Conservation (phyloP, 176 grass and related monocot genomes). For the Musa beccarii region DNA sequence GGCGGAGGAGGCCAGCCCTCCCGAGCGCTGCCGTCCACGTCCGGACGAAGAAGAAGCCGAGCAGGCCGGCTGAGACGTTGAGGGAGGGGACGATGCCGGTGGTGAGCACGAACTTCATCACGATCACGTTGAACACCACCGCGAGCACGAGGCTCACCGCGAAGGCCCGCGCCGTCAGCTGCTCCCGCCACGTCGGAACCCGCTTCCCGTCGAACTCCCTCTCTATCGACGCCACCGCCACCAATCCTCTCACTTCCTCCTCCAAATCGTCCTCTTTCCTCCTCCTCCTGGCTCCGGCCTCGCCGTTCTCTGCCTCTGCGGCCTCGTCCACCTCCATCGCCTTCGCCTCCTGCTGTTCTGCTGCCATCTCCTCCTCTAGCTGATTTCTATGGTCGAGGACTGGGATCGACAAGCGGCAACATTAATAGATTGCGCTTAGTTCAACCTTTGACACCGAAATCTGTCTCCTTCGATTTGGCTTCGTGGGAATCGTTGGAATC, state of each 20-base stretch:
- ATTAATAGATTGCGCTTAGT: too few species aligned
- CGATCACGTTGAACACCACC: slow-evolving; percentile 29
- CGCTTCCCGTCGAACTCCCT: slow-evolving; percentile 26
- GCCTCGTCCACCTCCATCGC: not conserved
- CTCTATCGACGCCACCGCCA: slow-evolving; percentile 13
- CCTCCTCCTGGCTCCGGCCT: not conserved
- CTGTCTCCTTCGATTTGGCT: too few species aligned
- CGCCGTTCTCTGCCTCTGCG: not conserved
- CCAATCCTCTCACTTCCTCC: not conserved
- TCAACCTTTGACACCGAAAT: too few species aligned
- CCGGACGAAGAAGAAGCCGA: slow-evolving; percentile 24
- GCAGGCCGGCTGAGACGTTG: slow-evolving; percentile 26
- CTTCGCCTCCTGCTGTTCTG: not conserved
- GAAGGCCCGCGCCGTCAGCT: slow-evolving; percentile 28
- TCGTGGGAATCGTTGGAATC: too few species aligned
- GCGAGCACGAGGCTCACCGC: slow-evolving; percentile 20
- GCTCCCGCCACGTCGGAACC: slow-evolving; percentile 24
- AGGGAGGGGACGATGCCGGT: slow-evolving; percentile 30
- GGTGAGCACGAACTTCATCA: slow-evolving; percentile 31
- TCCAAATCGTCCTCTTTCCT: not conserved
- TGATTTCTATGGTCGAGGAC: too few species aligned
- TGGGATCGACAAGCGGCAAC: too few species aligned
- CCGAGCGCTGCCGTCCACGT: slow-evolving; percentile 22
- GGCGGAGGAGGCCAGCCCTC: slow-evolving; percentile 16
- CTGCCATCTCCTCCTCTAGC: not conserved